These are phyloP conservation scores for Porphyridium purpureum DNA, from an alignment of 23 red algal genomes.

Conservation along the genomic window DNA sequence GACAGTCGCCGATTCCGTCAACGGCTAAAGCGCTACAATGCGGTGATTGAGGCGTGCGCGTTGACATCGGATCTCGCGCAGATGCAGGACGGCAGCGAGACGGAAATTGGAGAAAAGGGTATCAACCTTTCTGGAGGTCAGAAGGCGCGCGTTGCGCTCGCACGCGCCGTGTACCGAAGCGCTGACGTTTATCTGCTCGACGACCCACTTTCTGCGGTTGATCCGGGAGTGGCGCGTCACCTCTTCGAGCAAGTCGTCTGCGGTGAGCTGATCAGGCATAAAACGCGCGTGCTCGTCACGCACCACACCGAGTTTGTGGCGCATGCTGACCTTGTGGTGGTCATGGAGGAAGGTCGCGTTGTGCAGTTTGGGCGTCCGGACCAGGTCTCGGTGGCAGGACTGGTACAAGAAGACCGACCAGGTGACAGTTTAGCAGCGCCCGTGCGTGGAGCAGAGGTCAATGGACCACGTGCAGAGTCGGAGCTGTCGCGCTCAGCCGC, in stretches of 20 bases:
- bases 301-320: slow-evolving; percentile 29
- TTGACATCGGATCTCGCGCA: slow-evolving; percentile 14
- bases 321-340: slow-evolving; percentile 4
- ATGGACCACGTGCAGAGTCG: too few species aligned
- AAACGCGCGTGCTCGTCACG: slow-evolving; percentile 42
- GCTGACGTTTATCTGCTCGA: slow-evolving; percentile 49
- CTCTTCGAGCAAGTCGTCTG: slow-evolving; percentile 23
- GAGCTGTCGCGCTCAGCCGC: too few species aligned
- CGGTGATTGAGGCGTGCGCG: slow-evolving; percentile 8
- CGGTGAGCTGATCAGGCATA: slow-evolving; percentile 9
- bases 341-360: slow-evolving; percentile 34
- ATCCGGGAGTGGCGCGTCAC: slow-evolving; percentile 17
- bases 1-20: too few species aligned
- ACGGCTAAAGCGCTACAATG: slow-evolving; percentile 7
- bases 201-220: slow-evolving; percentile 65
- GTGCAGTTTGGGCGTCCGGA: slow-evolving; percentile 38
- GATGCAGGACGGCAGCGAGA: slow-evolving; percentile 13
- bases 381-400: too few species aligned
- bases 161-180: slow-evolving; percentile 33
- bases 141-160: slow-evolving; percentile 59
- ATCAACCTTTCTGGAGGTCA: slow-evolving; percentile 76
- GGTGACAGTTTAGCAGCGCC: too few species aligned
- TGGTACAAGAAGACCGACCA: too few species aligned
- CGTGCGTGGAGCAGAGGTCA: too few species aligned
- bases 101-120: slow-evolving; percentile 38